Evolutionary conservation across 139 green algal species (phyloP).

Genomic region (Chlorella sorokiniana): DNA sequence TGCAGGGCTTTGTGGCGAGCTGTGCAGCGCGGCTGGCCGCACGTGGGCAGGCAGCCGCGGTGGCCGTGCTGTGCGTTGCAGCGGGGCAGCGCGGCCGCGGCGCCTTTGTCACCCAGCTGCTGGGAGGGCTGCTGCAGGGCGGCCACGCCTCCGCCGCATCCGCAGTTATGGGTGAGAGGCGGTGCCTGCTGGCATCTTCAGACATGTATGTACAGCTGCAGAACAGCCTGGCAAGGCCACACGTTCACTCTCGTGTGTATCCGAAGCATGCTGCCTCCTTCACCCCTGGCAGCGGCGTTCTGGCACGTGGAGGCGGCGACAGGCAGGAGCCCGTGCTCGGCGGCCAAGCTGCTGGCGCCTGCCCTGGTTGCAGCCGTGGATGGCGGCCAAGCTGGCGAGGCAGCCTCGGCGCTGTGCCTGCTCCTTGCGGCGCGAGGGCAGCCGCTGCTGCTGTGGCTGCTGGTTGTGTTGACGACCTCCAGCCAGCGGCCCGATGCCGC

Average conservation of each 20-base stretch:
- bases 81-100: background rate
- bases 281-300: background rate
- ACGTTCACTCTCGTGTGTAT: too few species aligned
- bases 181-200: too few species aligned
- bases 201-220: too few species aligned
- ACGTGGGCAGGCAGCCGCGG: background rate
- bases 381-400: background rate
- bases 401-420: background rate
- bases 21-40: background rate
- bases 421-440: background rate
- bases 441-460: constrained; percentile 22
- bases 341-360: background rate
- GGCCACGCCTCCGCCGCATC: background rate
- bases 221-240: too few species aligned
- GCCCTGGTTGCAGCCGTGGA: constrained; percentile 5
- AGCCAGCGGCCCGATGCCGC: background rate
- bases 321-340: background rate
- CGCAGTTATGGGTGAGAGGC: too few species aligned
- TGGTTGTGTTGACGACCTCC: background rate
- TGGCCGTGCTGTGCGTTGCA: background rate
- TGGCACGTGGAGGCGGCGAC: background rate
- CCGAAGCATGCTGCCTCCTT: background rate
- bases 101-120: background rate
- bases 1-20: background rate
- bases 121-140: background rate